A percentile compares a stretch with the other conserved stretches of the same genome.
These are phyloP conservation scores for Phytophthora palmivora DNA, from an alignment of 352 stramenopile species.

Conservation along the genomic window DNA sequence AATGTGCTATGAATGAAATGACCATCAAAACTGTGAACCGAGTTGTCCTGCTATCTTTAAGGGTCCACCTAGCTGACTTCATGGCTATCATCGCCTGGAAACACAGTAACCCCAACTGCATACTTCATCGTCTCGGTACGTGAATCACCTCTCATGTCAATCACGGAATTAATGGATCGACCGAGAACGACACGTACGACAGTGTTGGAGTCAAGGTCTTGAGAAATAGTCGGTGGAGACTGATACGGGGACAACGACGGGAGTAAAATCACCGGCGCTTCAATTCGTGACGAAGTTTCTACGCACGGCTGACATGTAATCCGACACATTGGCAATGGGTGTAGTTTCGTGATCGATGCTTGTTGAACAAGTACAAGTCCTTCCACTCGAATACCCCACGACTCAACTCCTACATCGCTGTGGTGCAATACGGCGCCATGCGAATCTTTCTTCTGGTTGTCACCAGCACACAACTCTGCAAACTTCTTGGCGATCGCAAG, in stretches of 20 bases:
- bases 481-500: conserved; percentile 14
- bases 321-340: conserved; percentile 43
- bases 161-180: conserved; percentile 23
- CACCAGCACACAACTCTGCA: neutral
- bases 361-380: conserved; percentile 44
- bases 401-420: conserved; percentile 7
- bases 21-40: neutral
- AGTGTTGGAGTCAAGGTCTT: neutral
- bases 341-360: conserved; percentile 22
- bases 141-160: conserved; percentile 9
- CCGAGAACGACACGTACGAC: conserved; percentile 14
- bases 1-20: conserved; percentile 13
- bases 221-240: conserved; percentile 7
- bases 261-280: conserved; percentile 30
- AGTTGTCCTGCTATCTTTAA: conserved; percentile 6
- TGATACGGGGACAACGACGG: conserved; percentile 35
- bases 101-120: conserved; percentile 22
- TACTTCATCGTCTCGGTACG: conserved; percentile 1
- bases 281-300: neutral
- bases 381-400: conserved; percentile 46
- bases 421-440: conserved; percentile 31
- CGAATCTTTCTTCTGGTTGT: conserved; percentile 5
- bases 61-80: neutral
- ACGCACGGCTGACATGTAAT: conserved; percentile 34
- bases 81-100: conserved; percentile 23